A percentile compares a stretch with the other conserved stretches of the same genome.
Conservation (phyloP, 2,329 filamentous ascomycete genomes). For the Colletotrichum kahawae region DNA sequence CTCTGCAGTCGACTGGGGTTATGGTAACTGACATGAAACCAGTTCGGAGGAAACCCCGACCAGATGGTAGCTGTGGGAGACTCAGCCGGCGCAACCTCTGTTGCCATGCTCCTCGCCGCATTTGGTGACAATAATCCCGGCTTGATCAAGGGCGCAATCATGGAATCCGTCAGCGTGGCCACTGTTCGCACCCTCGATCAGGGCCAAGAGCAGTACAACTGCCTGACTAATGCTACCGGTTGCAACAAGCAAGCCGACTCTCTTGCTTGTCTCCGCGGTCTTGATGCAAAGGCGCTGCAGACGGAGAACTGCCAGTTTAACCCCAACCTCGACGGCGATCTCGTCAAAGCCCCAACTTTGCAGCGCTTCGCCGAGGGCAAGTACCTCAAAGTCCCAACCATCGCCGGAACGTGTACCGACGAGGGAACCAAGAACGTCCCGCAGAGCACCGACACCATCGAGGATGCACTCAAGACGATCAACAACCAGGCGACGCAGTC, state of each 20-base stretch:
- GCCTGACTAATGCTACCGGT: slow-evolving; percentile 42
- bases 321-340: slow-evolving; percentile 56
- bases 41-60: slow-evolving; percentile 72
- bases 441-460: slow-evolving; percentile 33
- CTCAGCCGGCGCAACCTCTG: slow-evolving; percentile 70
- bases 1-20: not conserved
- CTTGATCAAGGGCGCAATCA: slow-evolving; percentile 57
- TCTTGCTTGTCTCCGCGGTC: slow-evolving; percentile 46
- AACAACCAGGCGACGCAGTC: slow-evolving; percentile 39
- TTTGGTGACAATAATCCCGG: slow-evolving; percentile 53
- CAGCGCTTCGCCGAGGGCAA: slow-evolving; percentile 50
- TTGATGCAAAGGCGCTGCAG: slow-evolving; percentile 22
- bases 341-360: slow-evolving; percentile 57
- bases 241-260: slow-evolving; percentile 46
- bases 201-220: slow-evolving; percentile 57
- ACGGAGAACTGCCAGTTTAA: slow-evolving; percentile 28
- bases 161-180: slow-evolving; percentile 57
- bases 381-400: slow-evolving; percentile 58
- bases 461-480: slow-evolving; percentile 37
- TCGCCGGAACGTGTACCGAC: slow-evolving; percentile 47
- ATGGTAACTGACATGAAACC: not conserved
- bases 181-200: slow-evolving; percentile 39
- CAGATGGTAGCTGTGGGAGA: slow-evolving; percentile 73
- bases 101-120: slow-evolving; percentile 67
- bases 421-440: slow-evolving; percentile 40